Evolutionary conservation across 805 yeast genomes (phyloP).

Genomic region (Ogataea corticis): DNA sequence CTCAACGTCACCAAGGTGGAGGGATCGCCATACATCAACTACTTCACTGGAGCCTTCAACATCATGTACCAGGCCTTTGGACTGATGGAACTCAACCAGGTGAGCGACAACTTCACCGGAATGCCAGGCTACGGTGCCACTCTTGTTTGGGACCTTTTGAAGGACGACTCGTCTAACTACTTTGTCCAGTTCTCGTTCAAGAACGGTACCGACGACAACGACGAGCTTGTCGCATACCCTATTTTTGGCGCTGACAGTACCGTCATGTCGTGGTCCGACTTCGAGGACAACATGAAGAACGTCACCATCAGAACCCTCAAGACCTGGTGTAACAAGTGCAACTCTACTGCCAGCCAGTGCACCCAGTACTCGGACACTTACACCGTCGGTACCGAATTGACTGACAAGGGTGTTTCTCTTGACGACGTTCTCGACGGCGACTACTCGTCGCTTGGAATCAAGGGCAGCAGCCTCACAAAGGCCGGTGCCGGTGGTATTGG

Average conservation of each 20-base stretch:
- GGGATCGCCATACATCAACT: constrained; percentile 41
- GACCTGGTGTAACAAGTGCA: constrained; percentile 45
- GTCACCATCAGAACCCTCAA: constrained; percentile 30
- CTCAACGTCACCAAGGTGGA: constrained; percentile 38
- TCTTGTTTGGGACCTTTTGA: constrained; percentile 44
- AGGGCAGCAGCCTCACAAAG: constrained; percentile 28
- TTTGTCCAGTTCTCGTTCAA: constrained; percentile 46
- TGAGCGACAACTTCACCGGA: constrained; percentile 43
- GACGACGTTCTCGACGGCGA: constrained; percentile 31
- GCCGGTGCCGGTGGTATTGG: constrained; percentile 55
- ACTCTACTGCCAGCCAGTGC: constrained; percentile 35
- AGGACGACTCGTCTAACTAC: constrained; percentile 28
- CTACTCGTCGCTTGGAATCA: constrained; percentile 25
- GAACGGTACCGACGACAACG: constrained; percentile 44
- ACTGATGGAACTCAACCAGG: constrained; percentile 35
- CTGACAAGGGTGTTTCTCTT: constrained; percentile 34
- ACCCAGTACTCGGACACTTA: constrained; percentile 34
- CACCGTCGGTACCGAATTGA: constrained; percentile 31
- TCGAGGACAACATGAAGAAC: constrained; percentile 29
- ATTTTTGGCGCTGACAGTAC: constrained; percentile 37
- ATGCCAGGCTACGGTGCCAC: constrained; percentile 49
- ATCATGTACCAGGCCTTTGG: constrained; percentile 43
- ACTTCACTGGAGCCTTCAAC: constrained; percentile 47
- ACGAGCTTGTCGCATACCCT: constrained; percentile 37
- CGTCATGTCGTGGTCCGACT: constrained; percentile 39